phyloP scores from a whole-genome alignment of 345 rosid genomes.

The Draba incana region DNA sequence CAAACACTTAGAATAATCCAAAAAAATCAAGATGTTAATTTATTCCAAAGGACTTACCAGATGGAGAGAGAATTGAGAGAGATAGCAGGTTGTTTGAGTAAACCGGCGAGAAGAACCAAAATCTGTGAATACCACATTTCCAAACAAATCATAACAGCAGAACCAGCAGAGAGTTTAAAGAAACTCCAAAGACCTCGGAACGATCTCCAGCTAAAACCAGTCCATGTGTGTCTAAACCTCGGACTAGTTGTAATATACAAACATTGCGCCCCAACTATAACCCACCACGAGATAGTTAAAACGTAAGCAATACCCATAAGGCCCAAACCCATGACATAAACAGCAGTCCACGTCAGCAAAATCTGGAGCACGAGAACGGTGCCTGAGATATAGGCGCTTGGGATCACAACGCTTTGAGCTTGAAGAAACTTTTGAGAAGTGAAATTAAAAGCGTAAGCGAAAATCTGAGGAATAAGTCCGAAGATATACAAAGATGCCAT shows the following conservation, averaged over 20 bases:
- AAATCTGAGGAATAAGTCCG: constrained; percentile 81
- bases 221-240: constrained; percentile 67
- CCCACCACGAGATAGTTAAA: constrained; percentile 86
- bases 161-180: constrained; percentile 64
- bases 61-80: constrained; percentile 76
- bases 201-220: constrained; percentile 57
- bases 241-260: constrained; percentile 53
- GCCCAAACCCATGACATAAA: constrained; percentile 49
- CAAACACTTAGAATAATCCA: neutral
- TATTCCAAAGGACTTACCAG: constrained; percentile 51
- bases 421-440: constrained; percentile 78
- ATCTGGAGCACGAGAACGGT: constrained; percentile 55
- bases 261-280: constrained; percentile 65
- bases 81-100: constrained; percentile 68
- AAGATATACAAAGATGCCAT: constrained; percentile 60
- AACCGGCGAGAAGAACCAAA: constrained; percentile 72
- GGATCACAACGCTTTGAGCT: constrained; percentile 64
- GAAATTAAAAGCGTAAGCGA: constrained; percentile 69
- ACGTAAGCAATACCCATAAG: constrained; percentile 69
- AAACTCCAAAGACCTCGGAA: constrained; percentile 77
- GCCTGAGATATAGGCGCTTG: constrained; percentile 71
- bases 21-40: neutral
- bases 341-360: constrained; percentile 55
- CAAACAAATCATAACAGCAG: constrained; percentile 90
- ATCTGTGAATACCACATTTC: constrained; percentile 90